Base-by-base conservation (phyloP, 2,329 filamentous ascomycete genomes). In the Botrytis sinoallii region DNA sequence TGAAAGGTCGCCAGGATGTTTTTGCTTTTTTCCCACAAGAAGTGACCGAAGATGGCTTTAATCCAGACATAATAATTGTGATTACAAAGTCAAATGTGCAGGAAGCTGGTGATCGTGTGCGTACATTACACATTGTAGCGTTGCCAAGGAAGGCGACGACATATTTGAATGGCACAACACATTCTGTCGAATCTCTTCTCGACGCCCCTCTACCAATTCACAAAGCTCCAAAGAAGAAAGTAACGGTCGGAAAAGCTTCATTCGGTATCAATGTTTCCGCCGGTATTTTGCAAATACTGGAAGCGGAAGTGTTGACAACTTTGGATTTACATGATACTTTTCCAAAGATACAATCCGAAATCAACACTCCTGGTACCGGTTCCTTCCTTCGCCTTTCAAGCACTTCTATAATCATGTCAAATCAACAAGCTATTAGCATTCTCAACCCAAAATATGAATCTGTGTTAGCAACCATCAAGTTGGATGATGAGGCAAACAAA, bases 401-500 rank as follows among this genome's bases (percentile, higher is more conserved):
- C 73, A 89, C 91, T 12, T 89, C 91, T 7, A 81, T 93, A 1
- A 85, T 95, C 63, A 86, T 89, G 1, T 85, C 88, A n/a, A 90
- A 89, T 0, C 78, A 85, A 0, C 82, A 85, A 16, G 85, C 86
- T 0, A 86, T 92, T 59, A 86, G 84, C 60, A 84, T 93, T 22
- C 92, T 91, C 80, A 93, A 94, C 81, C 88, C 91, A 48, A 88
- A 90, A 74, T 94, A 90, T 80, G 87, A 83, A 70, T 86, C 87
- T 9, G 76, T 85, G 5, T 83, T 87, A 75, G 84, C 83, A 2
- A 82, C 83, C 10, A 75, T 85, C 25, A 76, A 82, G 8, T 75
- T 86, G 20, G 75, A 68, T n/a, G 69, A 64, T 42, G 52, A 57
- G 25, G 46, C 55, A 20, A 66, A 63, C 29, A 70, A 75, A 29